Percentiles rank a stretch among this genome's conserved stretches.
Conservation (phyloP, 2,329 filamentous ascomycete genomes). For the Fusarium ambrosium region DNA sequence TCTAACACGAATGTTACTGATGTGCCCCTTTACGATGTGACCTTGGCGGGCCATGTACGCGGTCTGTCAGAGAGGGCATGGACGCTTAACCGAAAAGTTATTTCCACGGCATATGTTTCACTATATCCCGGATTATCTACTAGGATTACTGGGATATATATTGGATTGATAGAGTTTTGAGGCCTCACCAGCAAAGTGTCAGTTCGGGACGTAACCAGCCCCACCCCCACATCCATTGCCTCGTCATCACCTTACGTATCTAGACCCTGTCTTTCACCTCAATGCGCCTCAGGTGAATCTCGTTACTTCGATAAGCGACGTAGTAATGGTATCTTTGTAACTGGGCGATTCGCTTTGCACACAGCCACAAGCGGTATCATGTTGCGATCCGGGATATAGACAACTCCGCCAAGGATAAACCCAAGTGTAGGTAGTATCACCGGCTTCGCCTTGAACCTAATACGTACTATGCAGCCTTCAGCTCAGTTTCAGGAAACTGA, state of each 20-base stretch:
- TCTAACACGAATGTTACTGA: not conserved
- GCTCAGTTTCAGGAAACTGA: not conserved
- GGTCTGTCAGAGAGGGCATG: not conserved
- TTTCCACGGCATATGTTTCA: not conserved
- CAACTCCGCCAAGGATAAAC: not conserved
- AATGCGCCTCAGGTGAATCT: not conserved
- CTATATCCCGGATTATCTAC: not conserved
- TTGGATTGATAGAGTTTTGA: not conserved
- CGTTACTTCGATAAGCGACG: not conserved
- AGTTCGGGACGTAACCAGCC: not conserved
- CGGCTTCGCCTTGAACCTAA: not conserved
- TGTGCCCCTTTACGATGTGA: not conserved
- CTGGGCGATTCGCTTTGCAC: not conserved
- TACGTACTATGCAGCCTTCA: not conserved
- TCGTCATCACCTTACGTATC: not conserved
- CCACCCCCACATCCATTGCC: not conserved
- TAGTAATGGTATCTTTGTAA: not conserved
- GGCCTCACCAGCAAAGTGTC: not conserved
- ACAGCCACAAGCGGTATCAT: not conserved
- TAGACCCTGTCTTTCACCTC: not conserved
- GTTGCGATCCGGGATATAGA: not conserved
- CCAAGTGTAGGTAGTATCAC: not conserved
- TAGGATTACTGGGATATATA: not conserved
- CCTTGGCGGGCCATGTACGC: not conserved
- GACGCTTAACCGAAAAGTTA: not conserved